Conservation (phyloP, 176 grass and related monocot genomes). For the barley (Hordeum vulgare) region DNA sequence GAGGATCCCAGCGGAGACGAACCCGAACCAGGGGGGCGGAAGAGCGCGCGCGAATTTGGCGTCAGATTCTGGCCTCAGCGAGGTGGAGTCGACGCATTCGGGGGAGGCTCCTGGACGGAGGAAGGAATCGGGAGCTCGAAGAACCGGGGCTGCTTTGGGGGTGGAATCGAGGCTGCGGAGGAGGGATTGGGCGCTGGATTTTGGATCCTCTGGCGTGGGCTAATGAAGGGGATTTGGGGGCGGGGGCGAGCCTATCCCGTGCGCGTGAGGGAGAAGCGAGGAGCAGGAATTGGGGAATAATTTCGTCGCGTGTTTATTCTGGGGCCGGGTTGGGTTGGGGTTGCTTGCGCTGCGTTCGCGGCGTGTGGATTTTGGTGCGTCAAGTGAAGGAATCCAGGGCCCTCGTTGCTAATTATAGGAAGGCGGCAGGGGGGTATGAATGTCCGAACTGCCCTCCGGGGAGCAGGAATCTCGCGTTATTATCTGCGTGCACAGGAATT, state of each 20-base stretch:
- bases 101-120: not conserved
- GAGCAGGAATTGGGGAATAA: constrained; percentile 16
- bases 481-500: not conserved
- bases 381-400: constrained; percentile 28
- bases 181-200: not conserved
- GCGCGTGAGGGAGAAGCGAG: not conserved
- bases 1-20: not conserved
- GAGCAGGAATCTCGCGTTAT: not conserved
- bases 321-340: not conserved
- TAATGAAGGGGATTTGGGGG: not conserved
- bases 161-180: not conserved
- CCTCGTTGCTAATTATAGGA: constrained; percentile 32
- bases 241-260: not conserved
- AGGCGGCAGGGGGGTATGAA: not conserved
- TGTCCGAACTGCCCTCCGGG: constrained; percentile 6
- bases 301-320: constrained; percentile 16
- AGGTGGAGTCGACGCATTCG: constrained; percentile 15
- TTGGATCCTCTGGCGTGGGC: not conserved
- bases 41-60: not conserved
- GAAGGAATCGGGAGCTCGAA: not conserved
- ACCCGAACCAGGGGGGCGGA: not conserved
- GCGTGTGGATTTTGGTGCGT: constrained; percentile 9
- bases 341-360: constrained; percentile 26
- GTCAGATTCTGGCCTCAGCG: not conserved
- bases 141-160: not conserved